A percentile compares a stretch with the other conserved stretches of the same genome.
Evolutionary conservation across 257 asterid genomes (phyloP).

Genomic region (Nicotiana paniculata): DNA sequence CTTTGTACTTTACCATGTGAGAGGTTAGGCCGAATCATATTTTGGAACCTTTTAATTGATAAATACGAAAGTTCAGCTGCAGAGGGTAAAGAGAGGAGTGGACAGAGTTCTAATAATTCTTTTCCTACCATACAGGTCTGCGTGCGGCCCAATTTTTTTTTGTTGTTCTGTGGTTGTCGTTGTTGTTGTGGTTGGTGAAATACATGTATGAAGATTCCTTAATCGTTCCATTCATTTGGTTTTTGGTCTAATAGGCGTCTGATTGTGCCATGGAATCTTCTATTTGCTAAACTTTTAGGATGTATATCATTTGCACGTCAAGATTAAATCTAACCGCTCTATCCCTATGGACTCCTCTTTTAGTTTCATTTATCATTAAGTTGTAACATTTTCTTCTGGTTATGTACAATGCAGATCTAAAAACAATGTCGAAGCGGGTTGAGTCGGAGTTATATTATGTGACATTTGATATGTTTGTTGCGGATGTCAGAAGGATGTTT

Average conservation of each 20-base stretch:
- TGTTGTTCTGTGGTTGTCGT: too few species aligned
- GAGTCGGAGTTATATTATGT: constrained; percentile 85
- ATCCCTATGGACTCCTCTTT: not conserved
- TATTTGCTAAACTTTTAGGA: not conserved
- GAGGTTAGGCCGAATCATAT: not conserved
- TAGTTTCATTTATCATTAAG: not conserved
- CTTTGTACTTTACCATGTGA: not conserved
- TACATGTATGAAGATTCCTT: not conserved
- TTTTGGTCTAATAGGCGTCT: not conserved
- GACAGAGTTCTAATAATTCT: too few species aligned
- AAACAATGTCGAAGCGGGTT: constrained; percentile 87
- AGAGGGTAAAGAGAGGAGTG: too few species aligned
- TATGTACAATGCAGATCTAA: constrained; percentile 47
- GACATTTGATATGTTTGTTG: constrained; percentile 90
- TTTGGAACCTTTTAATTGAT: not conserved
- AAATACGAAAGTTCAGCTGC: too few species aligned
- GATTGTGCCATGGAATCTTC: not conserved
- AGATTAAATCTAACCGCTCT: constrained; percentile 2
- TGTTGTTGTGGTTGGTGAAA: not conserved
- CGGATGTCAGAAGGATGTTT: constrained; percentile 83
- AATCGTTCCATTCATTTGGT: not conserved
- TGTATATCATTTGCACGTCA: not conserved
- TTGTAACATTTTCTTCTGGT: not conserved
- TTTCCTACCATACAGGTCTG: too few species aligned
- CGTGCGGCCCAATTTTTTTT: too few species aligned